phyloP scores from a whole-genome alignment of 2,329 filamentous ascomycete species.

The Calonectria multiphialidica region DNA sequence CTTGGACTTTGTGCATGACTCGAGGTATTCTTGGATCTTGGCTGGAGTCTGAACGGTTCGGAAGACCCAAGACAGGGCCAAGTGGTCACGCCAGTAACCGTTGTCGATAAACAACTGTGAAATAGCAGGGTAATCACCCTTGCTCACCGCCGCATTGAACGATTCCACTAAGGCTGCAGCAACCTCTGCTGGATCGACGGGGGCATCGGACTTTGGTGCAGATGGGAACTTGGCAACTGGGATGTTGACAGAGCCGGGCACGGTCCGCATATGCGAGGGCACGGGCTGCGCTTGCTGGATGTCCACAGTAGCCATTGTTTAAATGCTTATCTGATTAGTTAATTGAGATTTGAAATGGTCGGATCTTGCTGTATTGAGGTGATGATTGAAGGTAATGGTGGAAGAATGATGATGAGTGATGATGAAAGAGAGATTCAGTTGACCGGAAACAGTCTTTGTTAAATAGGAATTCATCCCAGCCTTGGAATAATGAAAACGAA shows the following conservation, averaged over 20 bases:
- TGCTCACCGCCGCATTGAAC: constrained; percentile 56
- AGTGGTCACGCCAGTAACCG: constrained; percentile 70
- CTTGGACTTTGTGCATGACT: constrained; percentile 42
- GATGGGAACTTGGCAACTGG: constrained; percentile 57
- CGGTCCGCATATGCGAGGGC: constrained; percentile 44
- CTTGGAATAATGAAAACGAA: not conserved
- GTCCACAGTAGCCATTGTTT: constrained; percentile 35
- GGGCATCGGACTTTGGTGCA: constrained; percentile 36
- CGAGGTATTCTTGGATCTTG: constrained; percentile 55
- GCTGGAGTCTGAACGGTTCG: constrained; percentile 60
- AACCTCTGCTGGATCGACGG: constrained; percentile 51
- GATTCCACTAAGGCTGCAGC: constrained; percentile 52
- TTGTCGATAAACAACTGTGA: constrained; percentile 47
- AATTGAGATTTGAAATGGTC: constrained; percentile 34
- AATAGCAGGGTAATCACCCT: constrained; percentile 49
- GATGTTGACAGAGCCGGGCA: constrained; percentile 68
- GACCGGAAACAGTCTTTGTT: not conserved
- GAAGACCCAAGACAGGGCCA: constrained; percentile 68
- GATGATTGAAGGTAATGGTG: not conserved
- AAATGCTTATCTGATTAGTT: not conserved
- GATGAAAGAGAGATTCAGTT: not conserved
- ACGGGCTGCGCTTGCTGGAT: constrained; percentile 29
- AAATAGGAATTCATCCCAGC: not conserved
- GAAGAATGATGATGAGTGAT: not conserved
- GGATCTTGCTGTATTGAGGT: not conserved